Base-by-base conservation (phyloP, 1,284 basidiomycete genomes). In the Tylopilus sp. region DNA sequence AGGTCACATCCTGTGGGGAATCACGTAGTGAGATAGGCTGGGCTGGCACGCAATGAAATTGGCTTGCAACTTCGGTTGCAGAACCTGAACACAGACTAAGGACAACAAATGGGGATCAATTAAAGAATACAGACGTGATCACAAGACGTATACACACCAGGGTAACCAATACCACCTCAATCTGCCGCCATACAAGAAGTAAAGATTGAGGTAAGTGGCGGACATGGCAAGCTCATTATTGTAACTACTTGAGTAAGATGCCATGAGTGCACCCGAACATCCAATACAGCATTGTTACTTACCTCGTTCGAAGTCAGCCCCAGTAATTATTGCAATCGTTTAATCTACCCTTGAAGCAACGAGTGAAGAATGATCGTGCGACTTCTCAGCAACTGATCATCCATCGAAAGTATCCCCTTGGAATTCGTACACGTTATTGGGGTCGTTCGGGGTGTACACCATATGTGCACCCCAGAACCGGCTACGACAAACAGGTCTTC, bases 381-480 rank as follows among this genome's bases (percentile, higher is more conserved):
- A 22, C 6, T 18, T 53, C 39, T 29, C 15, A 66, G 26, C 54
- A 18, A 64, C 76, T 29, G 69, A 84, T 86, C 86, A 88, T 60
- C 81, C 79, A 70, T 88, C 87, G 58, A 84, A 84, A 15, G 86
- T 78, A 41, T 87, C 87, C 15, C 83, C 86, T 75, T 86, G 85
- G 67, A 82, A 84, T 70, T 86, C 85, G 62, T 80, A 85, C 15
- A 84, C 76, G 39, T 78, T 81, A 66, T 86, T 85, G 7, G 79
- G 79, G 53, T 77, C 77, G 32, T 80, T 70, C 4, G 84, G 84
- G 44, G 77, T 81, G 61, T 75, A 77, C 55, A 75, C 32, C 65
- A 79, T 53, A 71, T 87, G 86, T 18, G 78, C 71, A 57, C 67
- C 72, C 74, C 71, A 76, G 36, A 64, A 29, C 12, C 19, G 24